Conservation (phyloP, 1,284 basidiomycete species). For the Veloporphyrellus conicus region DNA sequence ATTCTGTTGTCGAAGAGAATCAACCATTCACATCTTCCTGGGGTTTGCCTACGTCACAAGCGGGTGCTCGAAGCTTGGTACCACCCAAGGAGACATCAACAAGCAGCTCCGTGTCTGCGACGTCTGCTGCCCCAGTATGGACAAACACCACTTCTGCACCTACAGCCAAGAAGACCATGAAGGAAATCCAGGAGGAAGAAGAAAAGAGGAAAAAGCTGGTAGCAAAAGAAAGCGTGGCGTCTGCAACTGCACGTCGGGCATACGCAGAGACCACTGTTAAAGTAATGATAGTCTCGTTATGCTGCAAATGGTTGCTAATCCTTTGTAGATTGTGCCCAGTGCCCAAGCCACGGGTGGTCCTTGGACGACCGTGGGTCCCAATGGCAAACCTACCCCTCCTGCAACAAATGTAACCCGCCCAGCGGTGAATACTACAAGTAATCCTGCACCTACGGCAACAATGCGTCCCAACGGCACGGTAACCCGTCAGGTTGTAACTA, state of each 20-base stretch:
- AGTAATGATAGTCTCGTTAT: slow-evolving; percentile 37
- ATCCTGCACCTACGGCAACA: slow-evolving; percentile 24
- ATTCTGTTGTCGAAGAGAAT: slow-evolving; percentile 46
- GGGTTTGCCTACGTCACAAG: slow-evolving; percentile 74
- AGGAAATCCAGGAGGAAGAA: slow-evolving; percentile 98
- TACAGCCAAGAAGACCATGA: slow-evolving; percentile 86
- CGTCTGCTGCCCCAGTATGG: slow-evolving; percentile 54
- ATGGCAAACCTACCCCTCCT: slow-evolving; percentile 56
- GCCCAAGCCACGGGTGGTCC: slow-evolving; percentile 45
- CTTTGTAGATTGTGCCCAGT: slow-evolving; percentile 22
- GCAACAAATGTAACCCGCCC: slow-evolving; percentile 37
- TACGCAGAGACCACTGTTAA: slow-evolving; percentile 79
- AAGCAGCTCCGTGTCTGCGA: slow-evolving; percentile 31
- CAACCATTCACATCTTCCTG: slow-evolving; percentile 67
- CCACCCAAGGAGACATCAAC: slow-evolving; percentile 46
- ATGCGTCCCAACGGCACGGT: slow-evolving; percentile 38
- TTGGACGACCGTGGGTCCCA: slow-evolving; percentile 84
- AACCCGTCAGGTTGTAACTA: slow-evolving; percentile 33
- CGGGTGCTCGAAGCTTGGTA: slow-evolving; percentile 48
- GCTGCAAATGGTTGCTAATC: slow-evolving; percentile 7
- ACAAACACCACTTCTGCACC: slow-evolving; percentile 52
- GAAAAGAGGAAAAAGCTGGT: slow-evolving; percentile 73
- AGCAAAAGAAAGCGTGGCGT: slow-evolving; percentile 57
- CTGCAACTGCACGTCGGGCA: slow-evolving; percentile 58
- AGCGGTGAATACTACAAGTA: slow-evolving; percentile 23